Base-by-base conservation (phyloP, 352 stramenopile genomes). In the Globisporangium paroecandrum region DNA sequence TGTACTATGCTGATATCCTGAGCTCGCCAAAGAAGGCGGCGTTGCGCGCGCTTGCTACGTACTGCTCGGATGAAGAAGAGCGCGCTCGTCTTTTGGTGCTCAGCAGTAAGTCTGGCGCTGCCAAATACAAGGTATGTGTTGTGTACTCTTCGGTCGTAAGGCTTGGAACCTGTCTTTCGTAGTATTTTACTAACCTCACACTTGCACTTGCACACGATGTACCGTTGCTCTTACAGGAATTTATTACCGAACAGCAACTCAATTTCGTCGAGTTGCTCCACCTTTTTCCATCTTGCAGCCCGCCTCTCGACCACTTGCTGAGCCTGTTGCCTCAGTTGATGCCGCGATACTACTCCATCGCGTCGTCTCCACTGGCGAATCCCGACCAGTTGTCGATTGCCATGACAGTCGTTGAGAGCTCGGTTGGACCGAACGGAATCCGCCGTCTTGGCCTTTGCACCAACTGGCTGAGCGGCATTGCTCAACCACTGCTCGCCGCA, bases 321-420 rank as follows among this genome's bases (percentile, higher is more conserved):
- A 90, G 81, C 56, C 71, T 96, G 36, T 68, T 99, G 6, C 90
- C 95, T 1, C 75, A 85, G 29, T 87, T 98, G 24, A 89, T 97
- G 73, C 93, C 97, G 18, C 90, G 97, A 22, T 98, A 98, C 75
- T 99, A 99, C 79, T 98, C 94, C 22, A 90, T 99, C 38, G 90
- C 91, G 41, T 98, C 93, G 5, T 98, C 94, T 54, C 96, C 96
- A 12, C 75, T 99, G 32, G 72, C 75, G 4, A 71, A 97, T 57
- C 12, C 76, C 0, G 76, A 77, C 53, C 71, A 61, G 38, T 69
- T 98, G 47, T 89, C 86, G 4, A 79, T 99, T 56, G 89, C 94
- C 7, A 97, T 98, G 73, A 98, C 91, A 1, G 73, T 98, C 15
- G 94, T 99, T 3, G 84, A 98, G 47, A 97, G 97, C 38, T 57